A percentile compares a stretch with the other conserved stretches of the same genome.
Evolutionary conservation across 768 basidiomycete genomes (phyloP).

Genomic region (Xerocomellus intermedius): DNA sequence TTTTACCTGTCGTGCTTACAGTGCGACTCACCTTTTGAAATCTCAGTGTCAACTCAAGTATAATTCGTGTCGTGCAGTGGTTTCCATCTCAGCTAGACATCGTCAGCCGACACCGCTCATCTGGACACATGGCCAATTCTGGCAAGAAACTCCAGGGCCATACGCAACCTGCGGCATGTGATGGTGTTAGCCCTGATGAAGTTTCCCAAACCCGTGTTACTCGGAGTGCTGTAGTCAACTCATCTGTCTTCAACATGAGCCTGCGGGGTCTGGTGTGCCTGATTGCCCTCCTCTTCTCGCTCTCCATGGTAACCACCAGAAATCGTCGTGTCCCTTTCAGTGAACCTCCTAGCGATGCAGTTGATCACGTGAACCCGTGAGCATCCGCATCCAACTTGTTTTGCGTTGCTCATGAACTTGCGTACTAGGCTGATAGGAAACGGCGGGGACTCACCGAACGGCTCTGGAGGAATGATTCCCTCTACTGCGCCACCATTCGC

Average conservation of each 20-base stretch:
- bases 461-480: constrained; percentile 77
- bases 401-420: neutral
- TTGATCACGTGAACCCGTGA: constrained; percentile 49
- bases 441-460: constrained; percentile 67
- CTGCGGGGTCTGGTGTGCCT: constrained; percentile 15
- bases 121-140: neutral
- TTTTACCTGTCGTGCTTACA: neutral
- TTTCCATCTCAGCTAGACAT: neutral
- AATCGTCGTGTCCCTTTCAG: constrained; percentile 13
- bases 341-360: constrained; percentile 35
- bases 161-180: neutral
- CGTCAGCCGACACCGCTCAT: neutral
- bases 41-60: neutral
- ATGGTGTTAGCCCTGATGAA: neutral
- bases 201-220: neutral
- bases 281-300: constrained; percentile 12
- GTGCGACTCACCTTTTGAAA: neutral
- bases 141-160: neutral
- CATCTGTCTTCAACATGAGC: neutral
- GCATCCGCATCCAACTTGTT: constrained; percentile 10
- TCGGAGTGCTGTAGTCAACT: neutral
- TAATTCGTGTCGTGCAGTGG: neutral
- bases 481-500: constrained; percentile 77
- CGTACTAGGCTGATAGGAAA: constrained; percentile 67
- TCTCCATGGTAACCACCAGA: constrained; percentile 13